Base-by-base conservation (phyloP, 768 basidiomycete genomes). In the Agaricus sinodeliciosus region DNA sequence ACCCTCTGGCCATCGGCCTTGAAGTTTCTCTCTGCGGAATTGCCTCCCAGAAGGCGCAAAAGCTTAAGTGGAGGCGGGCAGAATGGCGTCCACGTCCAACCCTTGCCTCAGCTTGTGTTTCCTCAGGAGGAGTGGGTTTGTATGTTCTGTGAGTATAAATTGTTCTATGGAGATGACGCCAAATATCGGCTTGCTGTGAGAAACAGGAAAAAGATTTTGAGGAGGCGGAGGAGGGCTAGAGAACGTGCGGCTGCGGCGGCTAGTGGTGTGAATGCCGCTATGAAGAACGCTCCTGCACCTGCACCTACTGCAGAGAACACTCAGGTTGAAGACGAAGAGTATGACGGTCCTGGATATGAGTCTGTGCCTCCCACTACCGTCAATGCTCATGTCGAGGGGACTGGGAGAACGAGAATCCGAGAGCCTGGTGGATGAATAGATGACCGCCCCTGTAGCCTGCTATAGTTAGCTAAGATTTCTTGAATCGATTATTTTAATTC, bases 81-180 rank as follows among this genome's bases (percentile, higher is more conserved):
- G 35, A 57, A 42, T 42, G 52, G 50, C 22, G 42, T 37, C 3
- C 18, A 37, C 27, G 50, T 18, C 16, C 50, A 44, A 34, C 18
- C 49, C 11, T 18, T 51, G 16, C 41, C 63, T 31, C 65, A 59
- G 55, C 66, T 84, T 49, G 76, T 75, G 19, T 76, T 81, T 54
- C 81, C 84, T 7, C 75, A 69, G 31, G 92, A 96, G 19, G 95
- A 97, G 66, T 96, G 90, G 86, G 85, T 97, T 54, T 98, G 95
- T 65, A 80, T 87, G 57, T 89, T 87, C 61, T 98, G 95, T 73
- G 95, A 98, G 70, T 94, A 93, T 65, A 76, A 83, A 54, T 63
- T 98, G 52, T 94, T 95, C 67, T 98, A 87, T 65, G 91, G 92
- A n/a, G 85, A 87, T 47, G 87, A 87, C 37, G 54, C 69, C 49